A percentile compares a stretch with the other conserved stretches of the same genome.
Evolutionary conservation across 2,329 filamentous ascomycete species (phyloP).

Genomic region (Fusarium oligoseptatum): DNA sequence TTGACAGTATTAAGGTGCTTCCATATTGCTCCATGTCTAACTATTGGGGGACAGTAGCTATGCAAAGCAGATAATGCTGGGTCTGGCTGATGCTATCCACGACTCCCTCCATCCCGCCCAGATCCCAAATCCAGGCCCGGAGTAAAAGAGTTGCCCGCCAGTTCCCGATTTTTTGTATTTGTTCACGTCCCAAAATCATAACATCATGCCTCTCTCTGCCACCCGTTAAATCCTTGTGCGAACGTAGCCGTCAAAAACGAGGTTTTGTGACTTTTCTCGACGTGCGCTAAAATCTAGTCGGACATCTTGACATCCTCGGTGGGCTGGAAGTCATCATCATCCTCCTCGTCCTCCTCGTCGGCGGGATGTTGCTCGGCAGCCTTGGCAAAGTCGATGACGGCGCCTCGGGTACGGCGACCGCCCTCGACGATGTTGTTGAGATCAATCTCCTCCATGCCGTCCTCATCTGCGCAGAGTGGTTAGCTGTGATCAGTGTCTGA

Average conservation of each 20-base stretch:
- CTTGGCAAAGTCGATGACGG: conserved; percentile 93
- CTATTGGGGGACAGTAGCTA: conserved; percentile 27
- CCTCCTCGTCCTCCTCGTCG: conserved; percentile 87
- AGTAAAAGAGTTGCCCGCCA: conserved; percentile 36
- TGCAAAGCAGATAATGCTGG: conserved; percentile 39
- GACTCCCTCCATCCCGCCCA: conserved; percentile 33
- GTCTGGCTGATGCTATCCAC: conserved; percentile 36
- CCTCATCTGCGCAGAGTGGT: conserved; percentile 71
- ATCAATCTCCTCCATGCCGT: conserved; percentile 93
- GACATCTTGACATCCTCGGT: conserved; percentile 78
- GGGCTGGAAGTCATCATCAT: conserved; percentile 78
- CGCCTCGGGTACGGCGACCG: conserved; percentile 89
- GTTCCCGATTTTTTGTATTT: conserved; percentile 27
- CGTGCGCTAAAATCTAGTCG: conserved; percentile 44
- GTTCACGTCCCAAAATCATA: conserved; percentile 40
- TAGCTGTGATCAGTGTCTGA: conserved; percentile 39
- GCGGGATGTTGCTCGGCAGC: conserved; percentile 83
- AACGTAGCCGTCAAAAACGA: background rate
- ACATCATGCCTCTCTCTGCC: conserved; percentile 32
- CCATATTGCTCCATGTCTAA: conserved; percentile 32
- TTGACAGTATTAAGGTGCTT: conserved; percentile 28
- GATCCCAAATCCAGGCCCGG: conserved; percentile 24
- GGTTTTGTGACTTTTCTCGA: background rate
- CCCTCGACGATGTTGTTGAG: conserved; percentile 85
- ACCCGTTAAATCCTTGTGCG: background rate